Evolutionary conservation across 163 green algal species (phyloP).

Genomic region (Scenedesmus sp.): DNA sequence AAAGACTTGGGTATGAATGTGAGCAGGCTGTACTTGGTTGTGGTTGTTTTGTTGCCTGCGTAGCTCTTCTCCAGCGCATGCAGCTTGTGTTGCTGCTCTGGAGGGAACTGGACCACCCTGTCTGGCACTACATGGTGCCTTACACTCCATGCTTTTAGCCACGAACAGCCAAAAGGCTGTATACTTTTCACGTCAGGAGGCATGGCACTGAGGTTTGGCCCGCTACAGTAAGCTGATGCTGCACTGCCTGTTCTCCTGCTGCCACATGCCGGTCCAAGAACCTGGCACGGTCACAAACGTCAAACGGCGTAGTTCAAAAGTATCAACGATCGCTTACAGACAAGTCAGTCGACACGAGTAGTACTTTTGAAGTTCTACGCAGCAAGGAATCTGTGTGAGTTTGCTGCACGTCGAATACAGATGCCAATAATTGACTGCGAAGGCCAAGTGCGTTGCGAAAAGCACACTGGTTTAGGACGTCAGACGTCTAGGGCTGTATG

Average conservation of each 20-base stretch:
- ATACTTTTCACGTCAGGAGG: background rate
- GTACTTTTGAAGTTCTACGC: background rate
- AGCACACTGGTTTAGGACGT: background rate
- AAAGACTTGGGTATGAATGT: conserved; percentile 83
- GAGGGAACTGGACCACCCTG: conserved; percentile 32
- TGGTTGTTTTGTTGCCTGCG: conserved; percentile 78
- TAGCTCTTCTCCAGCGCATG: conserved; percentile 51
- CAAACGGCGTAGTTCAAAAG: background rate
- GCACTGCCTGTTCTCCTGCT: background rate
- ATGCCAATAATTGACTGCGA: background rate
- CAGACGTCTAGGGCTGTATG: background rate
- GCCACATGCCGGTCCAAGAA: background rate
- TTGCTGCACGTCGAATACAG: background rate
- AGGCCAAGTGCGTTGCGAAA: background rate
- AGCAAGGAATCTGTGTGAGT: background rate
- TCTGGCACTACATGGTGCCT: conserved; percentile 49
- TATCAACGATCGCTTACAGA: background rate
- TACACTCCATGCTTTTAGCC: conserved; percentile 36
- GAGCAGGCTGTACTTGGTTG: conserved; percentile 84
- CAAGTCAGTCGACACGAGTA: background rate
- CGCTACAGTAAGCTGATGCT: background rate
- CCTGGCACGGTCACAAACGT: background rate
- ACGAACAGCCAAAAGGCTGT: conserved; percentile 22
- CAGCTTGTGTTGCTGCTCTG: background rate
- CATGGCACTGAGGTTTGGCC: background rate